Evolutionary conservation across 305 asterid species (phyloP), one percentile per base, ranked within the genome.

Genomic region (Fraxinus velutina): DNA sequence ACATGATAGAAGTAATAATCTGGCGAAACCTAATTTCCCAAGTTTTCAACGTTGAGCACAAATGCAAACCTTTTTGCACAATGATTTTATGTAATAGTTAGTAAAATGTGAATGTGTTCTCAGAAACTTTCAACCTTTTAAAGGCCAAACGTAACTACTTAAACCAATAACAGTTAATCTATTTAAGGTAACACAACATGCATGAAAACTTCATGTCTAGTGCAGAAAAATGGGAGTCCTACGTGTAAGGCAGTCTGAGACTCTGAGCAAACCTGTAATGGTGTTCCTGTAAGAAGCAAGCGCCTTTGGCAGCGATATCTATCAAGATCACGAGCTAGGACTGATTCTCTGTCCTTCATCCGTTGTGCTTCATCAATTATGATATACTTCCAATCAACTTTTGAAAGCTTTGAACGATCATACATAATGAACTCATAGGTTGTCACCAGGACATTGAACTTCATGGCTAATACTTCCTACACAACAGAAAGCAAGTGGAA

Each of bases 241-340:
- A 77, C 34, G 81, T 70, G 73, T 70, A 77, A 72, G 80, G 73
- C 71, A 79, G 74, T 68, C 74, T 68, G 21, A 71, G 76, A 33
- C 27, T 6, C 39, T 32, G 24, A 32, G 75, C 78, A 78, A 64
- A 94, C 99, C 97, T 96, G 99, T 92, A 96, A 89, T 36, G 99
- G 99, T 57, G 99, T 96, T 84, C 99, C 99, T 2, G 99, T 96
- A 83, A 96, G 93, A 90, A 96, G 98, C 90, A 96, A 91, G 82
- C 99, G 98, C 90, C 99, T 92, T 88, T 96, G 99, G 89, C 99
- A 96, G 85, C 98, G 98, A 86, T 96, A 96, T 88, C 94, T 91
- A 89, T 96, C 99, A 85, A 96, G 97, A 91, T 96, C 99, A 83
- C 98, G 99, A 84, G 99, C 99, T 84, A 96, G 91, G 80, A 97